Base-by-base conservation (phyloP, 177 flowering plant species). In the Vitis hybrid region DNA sequence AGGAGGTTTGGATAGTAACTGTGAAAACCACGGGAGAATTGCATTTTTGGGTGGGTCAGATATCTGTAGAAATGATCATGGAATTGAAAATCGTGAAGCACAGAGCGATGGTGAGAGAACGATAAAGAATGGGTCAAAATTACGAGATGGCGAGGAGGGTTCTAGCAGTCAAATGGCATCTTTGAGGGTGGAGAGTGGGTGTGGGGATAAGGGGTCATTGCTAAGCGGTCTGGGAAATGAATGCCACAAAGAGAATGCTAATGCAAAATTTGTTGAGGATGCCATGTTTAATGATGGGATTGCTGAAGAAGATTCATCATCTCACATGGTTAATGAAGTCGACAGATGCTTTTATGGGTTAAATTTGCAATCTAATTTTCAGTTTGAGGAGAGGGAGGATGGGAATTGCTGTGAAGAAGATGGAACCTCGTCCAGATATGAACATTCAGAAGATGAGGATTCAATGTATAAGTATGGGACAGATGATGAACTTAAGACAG, bases 401-500 rank as follows among this genome's bases (percentile, higher is more conserved):
- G 75, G 63, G n/a, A 56, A 61, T 20, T 68, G 60, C 45, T 68
- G 52, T 26, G 83, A 72, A 20, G 79, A 73, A 51, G 84, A 80
- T 67, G 89, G 75, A 64, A 66, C 64, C 5, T 88, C 83, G 13
- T 78, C 80, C 1, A 74, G 75, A 70, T 69, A 61, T 75, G 88
- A 79, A 60, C 77, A 80, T 69, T 90, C 92, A 2, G 97, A 87
- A 52, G 90, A 75, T 52, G 97, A 90, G 31, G 90, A 81, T 66
- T 89, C 97, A 6, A 80, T 86, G 82, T 84, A 71, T 55, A 83
- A 77, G 11, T 79, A 65, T 79, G 91, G 84, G 60, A 73, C 85
- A 9, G 93, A 80, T 76, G 89, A 82, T 73, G 94, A 86, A 68
- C 22, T 62, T 53, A 71, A 62, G 69, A 50, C 39, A 69, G 74